Evolutionary conservation across 2,329 filamentous ascomycete species (phyloP).

Genomic region (Incumbomyces delicatus): DNA sequence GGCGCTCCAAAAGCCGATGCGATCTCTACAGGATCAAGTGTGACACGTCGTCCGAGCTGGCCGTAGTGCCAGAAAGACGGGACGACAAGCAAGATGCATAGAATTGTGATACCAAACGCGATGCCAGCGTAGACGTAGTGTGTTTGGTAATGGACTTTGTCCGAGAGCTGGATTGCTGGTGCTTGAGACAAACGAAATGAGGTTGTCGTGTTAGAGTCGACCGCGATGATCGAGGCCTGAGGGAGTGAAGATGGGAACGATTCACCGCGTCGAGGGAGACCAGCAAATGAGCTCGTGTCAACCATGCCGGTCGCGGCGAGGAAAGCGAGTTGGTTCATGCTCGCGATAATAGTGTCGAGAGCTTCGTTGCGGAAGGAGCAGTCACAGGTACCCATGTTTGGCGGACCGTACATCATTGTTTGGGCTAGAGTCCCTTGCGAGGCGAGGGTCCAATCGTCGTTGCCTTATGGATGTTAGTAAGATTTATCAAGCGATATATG

Average conservation of each 20-base stretch:
- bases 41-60: slow-evolving; percentile 19
- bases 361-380: slow-evolving; percentile 7
- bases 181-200: background rate
- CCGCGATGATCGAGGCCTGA: background rate
- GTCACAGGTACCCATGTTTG: slow-evolving; percentile 6
- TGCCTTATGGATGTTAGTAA: background rate
- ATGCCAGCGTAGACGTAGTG: slow-evolving; percentile 7
- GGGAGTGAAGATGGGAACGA: background rate
- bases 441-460: background rate
- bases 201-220: slow-evolving; percentile 5
- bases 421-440: slow-evolving; percentile 3
- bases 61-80: slow-evolving; percentile 20
- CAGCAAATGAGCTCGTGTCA: background rate
- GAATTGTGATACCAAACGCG: slow-evolving; percentile 6
- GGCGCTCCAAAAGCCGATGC: slow-evolving; percentile 22
- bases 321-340: slow-evolving; percentile 8
- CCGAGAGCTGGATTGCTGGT: slow-evolving; percentile 1
- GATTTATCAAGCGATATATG: too few relatives aligned
- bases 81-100: slow-evolving; percentile 11
- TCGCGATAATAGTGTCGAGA: slow-evolving; percentile 1
- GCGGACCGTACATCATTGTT: slow-evolving; percentile 8
- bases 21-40: slow-evolving; percentile 22
- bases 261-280: background rate
- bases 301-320: slow-evolving; percentile 4
- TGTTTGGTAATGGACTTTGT: slow-evolving; percentile 4